phyloP scores from a whole-genome alignment of 805 yeast species.

The Starmera dryadoides region DNA sequence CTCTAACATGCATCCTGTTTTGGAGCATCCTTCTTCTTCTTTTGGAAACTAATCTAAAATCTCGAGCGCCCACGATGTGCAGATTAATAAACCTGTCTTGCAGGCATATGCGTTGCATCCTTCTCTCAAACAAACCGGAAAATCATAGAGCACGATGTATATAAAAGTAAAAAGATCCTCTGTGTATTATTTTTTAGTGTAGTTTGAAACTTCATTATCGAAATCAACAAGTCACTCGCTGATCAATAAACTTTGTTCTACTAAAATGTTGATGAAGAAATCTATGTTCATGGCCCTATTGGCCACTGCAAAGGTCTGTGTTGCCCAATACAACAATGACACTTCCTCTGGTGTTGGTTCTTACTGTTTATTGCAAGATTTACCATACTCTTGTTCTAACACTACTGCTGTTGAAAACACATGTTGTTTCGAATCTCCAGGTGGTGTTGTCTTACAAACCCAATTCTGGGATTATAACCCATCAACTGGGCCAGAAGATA shows the following conservation, averaged over 20 bases:
- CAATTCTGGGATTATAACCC: constrained; percentile 92
- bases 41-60: too few species aligned
- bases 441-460: constrained; percentile 76
- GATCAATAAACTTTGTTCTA: background rate
- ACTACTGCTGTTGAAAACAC: constrained; percentile 45
- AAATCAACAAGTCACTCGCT: too few species aligned
- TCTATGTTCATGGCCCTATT: background rate
- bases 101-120: too few species aligned
- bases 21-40: too few species aligned
- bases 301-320: background rate
- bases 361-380: constrained; percentile 47
- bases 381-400: constrained; percentile 58
- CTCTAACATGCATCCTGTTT: too few species aligned
- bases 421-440: constrained; percentile 84
- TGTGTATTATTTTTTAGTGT: too few species aligned
- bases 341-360: background rate
- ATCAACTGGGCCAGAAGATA: constrained; percentile 59
- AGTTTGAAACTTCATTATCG: too few species aligned
- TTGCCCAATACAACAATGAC: background rate
- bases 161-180: background rate
- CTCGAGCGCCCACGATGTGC: too few species aligned
- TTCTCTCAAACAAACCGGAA: too few species aligned
- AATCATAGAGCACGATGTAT: too few species aligned
- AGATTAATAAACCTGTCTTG: too few species aligned
- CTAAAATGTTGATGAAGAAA: background rate